phyloP scores from a whole-genome alignment of 1,284 basidiomycete species.

The Cryptococcus sp. region DNA sequence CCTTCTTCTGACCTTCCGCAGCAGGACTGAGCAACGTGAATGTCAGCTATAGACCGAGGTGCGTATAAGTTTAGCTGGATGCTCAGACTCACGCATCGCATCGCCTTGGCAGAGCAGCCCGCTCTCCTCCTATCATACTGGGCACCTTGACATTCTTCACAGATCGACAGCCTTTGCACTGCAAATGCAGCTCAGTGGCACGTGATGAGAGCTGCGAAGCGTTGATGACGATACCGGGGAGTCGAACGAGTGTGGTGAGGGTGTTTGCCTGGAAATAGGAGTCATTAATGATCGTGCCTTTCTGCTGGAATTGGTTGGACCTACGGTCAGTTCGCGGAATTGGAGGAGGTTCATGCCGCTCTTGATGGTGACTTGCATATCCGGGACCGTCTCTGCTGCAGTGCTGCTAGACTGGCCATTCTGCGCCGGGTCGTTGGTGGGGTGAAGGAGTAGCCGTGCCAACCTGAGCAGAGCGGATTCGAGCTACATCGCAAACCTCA shows the following conservation, averaged over 20 bases:
- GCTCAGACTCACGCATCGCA: constrained; percentile 67
- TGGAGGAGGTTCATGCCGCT: constrained; percentile 89
- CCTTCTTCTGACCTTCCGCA: constrained; percentile 76
- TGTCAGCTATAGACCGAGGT: constrained; percentile 24
- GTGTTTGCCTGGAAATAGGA: constrained; percentile 67
- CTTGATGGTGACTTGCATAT: constrained; percentile 84
- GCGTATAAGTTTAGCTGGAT: too few relatives aligned
- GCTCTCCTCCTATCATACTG: constrained; percentile 81
- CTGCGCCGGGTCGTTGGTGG: constrained; percentile 54
- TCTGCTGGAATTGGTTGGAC: constrained; percentile 17
- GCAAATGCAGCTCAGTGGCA: constrained; percentile 86
- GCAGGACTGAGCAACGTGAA: constrained; percentile 55
- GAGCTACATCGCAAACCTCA: constrained; percentile 62
- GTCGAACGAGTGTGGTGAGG: constrained; percentile 92
- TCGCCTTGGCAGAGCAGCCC: constrained; percentile 75
- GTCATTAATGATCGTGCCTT: not conserved
- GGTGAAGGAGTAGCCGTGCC: constrained; percentile 77
- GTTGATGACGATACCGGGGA: constrained; percentile 98
- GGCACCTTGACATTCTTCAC: constrained; percentile 79
- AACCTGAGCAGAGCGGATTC: constrained; percentile 83
- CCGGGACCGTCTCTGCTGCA: constrained; percentile 70
- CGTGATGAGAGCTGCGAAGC: constrained; percentile 91
- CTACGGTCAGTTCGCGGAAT: constrained; percentile 83
- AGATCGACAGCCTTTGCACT: constrained; percentile 87
- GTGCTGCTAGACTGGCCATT: constrained; percentile 59